These are phyloP conservation scores for Cryptococcus sp. DNA, from an alignment of 1,284 basidiomycete genomes.

Conservation along the genomic window DNA sequence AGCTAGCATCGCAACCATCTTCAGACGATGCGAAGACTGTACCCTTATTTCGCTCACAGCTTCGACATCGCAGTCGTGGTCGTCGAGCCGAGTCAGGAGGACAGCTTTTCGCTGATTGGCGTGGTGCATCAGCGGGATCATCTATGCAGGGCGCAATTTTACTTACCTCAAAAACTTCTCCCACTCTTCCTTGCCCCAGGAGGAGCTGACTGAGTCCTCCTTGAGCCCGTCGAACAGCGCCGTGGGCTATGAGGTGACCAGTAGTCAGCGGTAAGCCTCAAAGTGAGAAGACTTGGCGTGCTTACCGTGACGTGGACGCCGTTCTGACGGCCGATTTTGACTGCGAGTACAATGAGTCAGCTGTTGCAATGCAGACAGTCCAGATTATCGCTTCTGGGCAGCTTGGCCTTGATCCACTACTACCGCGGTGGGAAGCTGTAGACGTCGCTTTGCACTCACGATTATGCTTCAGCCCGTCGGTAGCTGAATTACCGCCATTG, in stretches of 20 bases:
- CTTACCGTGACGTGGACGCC: conserved; percentile 77
- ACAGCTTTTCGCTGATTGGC: conserved; percentile 10
- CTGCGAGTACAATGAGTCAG: conserved; percentile 22
- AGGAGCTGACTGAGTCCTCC: conserved; percentile 74
- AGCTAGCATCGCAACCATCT: neutral
- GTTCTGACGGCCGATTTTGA: conserved; percentile 89
- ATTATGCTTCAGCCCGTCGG: conserved; percentile 28
- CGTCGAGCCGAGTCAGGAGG: conserved; percentile 7
- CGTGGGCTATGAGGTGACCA: conserved; percentile 60
- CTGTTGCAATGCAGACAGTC: conserved; percentile 1
- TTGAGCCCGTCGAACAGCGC: conserved; percentile 83
- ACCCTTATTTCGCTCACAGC: neutral
- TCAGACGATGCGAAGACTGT: neutral
- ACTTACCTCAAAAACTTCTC: conserved; percentile 66
- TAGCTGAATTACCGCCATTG: conserved; percentile 58
- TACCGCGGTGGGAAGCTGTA: too few relatives aligned
- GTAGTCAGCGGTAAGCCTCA: neutral
- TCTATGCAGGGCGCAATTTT: neutral
- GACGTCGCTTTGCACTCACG: conserved; percentile 19
- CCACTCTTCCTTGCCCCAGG: conserved; percentile 86
- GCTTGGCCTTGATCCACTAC: too few relatives aligned
- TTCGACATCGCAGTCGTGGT: neutral
- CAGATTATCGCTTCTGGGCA: too few relatives aligned
- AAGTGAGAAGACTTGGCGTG: neutral
- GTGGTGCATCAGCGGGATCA: neutral